These are phyloP conservation scores for Xylaria multiplex DNA, from an alignment of 2,329 filamentous ascomycete species.

Conservation along the genomic window DNA sequence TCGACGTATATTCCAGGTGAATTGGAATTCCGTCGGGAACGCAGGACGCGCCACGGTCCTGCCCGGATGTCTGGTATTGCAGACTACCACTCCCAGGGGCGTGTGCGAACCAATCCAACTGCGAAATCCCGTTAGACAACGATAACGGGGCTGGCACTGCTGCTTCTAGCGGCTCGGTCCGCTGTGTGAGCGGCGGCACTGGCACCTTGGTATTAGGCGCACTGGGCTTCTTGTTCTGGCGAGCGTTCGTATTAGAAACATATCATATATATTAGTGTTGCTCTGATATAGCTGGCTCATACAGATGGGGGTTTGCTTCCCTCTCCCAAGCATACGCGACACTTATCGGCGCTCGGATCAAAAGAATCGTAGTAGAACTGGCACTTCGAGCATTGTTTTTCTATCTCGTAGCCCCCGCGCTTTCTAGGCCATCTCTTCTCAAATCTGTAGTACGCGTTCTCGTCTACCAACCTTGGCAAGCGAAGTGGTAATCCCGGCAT, in stretches of 20 bases:
- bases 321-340: neutral
- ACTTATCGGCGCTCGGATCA: neutral
- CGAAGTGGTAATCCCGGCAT: neutral
- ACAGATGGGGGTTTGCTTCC: neutral
- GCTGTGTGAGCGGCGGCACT: neutral
- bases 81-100: neutral
- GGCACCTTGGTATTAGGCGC: neutral
- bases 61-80: conserved; percentile 5
- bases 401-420: conserved; percentile 12
- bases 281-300: neutral
- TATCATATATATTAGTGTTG: neutral
- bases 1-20: neutral
- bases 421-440: conserved; percentile 1
- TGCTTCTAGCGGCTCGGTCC: neutral
- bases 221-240: neutral
- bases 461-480: neutral
- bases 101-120: neutral
- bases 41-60: neutral
- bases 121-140: neutral
- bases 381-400: conserved; percentile 10
- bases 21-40: neutral
- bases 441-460: neutral
- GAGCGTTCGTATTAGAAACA: conserved; percentile 4
- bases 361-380: conserved; percentile 24
- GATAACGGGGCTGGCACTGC: neutral